A percentile compares a stretch with the other conserved stretches of the same genome.
phyloP scores from a whole-genome alignment of 2,329 filamentous ascomycete species.

The Aureobasidium melanogenum region DNA sequence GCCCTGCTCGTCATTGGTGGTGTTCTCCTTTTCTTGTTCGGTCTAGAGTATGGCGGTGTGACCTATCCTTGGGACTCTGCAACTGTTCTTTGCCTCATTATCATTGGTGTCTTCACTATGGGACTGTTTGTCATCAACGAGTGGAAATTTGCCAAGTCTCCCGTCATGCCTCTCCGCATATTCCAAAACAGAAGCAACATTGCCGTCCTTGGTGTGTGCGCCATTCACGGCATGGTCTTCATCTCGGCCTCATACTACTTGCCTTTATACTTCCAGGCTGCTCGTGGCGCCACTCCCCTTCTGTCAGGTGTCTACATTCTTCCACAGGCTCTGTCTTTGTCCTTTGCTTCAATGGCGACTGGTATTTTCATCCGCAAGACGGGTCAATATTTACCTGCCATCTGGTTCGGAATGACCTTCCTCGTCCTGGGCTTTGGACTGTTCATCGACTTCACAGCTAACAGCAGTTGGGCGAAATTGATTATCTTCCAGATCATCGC shows the following conservation, averaged over 20 bases:
- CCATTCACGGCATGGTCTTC: conserved; percentile 68
- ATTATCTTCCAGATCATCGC: conserved; percentile 51
- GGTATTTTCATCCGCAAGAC: conserved; percentile 37
- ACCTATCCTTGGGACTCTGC: conserved; percentile 65
- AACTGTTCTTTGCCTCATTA: conserved; percentile 40
- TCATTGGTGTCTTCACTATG: conserved; percentile 14
- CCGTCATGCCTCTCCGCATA: conserved; percentile 65
- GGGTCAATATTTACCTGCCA: conserved; percentile 43
- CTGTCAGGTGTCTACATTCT: conserved; percentile 57
- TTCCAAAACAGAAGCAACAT: conserved; percentile 60
- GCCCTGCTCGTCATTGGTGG: conserved; percentile 61
- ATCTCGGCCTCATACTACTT: conserved; percentile 73
- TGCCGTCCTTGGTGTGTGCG: conserved; percentile 56
- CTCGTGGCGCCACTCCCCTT: conserved; percentile 59
- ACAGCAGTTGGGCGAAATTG: conserved; percentile 29
- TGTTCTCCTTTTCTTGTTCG: conserved; percentile 78
- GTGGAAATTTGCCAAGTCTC: conserved; percentile 63
- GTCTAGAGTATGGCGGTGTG: conserved; percentile 75
- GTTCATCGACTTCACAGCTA: conserved; percentile 28
- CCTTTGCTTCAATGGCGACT: conserved; percentile 24
- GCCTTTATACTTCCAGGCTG: conserved; percentile 76
- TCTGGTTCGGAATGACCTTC: conserved; percentile 36
- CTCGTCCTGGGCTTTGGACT: conserved; percentile 32
- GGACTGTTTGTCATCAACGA: conserved; percentile 64
- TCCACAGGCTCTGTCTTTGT: conserved; percentile 26